Conservation (phyloP, 306 rosid genomes). For the Rubus idaeus region DNA sequence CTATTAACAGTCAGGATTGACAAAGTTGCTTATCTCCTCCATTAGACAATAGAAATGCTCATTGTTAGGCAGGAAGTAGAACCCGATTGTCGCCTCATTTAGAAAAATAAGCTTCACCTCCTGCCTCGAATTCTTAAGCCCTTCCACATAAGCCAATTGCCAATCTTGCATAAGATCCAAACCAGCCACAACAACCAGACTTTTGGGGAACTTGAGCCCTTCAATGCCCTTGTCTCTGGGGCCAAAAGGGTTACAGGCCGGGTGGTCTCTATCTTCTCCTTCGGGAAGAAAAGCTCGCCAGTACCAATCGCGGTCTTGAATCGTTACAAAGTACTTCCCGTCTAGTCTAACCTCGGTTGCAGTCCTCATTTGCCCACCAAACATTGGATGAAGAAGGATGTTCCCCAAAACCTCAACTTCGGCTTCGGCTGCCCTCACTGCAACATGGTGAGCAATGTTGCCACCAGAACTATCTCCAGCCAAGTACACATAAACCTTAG, state of each 20-base stretch:
- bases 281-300: conserved; percentile 90
- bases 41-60: conserved; percentile 68
- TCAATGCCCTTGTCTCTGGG: conserved; percentile 53
- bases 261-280: conserved; percentile 85
- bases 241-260: conserved; percentile 78
- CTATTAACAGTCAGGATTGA: conserved; percentile 59
- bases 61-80: conserved; percentile 93
- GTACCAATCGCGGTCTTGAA: conserved; percentile 92
- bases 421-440: conserved; percentile 59
- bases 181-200: conserved; percentile 87
- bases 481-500: conserved; percentile 67
- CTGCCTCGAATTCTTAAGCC: conserved; percentile 55
- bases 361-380: conserved; percentile 66
- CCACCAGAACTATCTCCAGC: conserved; percentile 95
- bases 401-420: conserved; percentile 74
- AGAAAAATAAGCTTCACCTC: conserved; percentile 65
- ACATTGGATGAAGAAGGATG: conserved; percentile 87
- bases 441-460: conserved; percentile 81
- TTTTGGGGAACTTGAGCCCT: conserved; percentile 68
- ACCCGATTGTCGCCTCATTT: conserved; percentile 80
- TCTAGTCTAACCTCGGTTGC: conserved; percentile 66
- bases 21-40: conserved; percentile 70
- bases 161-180: conserved; percentile 89
- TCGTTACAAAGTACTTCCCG: conserved; percentile 76
- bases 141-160: conserved; percentile 78